phyloP scores from a whole-genome alignment of 352 stramenopile genomes.

The Phytopythium sindhum region DNA sequence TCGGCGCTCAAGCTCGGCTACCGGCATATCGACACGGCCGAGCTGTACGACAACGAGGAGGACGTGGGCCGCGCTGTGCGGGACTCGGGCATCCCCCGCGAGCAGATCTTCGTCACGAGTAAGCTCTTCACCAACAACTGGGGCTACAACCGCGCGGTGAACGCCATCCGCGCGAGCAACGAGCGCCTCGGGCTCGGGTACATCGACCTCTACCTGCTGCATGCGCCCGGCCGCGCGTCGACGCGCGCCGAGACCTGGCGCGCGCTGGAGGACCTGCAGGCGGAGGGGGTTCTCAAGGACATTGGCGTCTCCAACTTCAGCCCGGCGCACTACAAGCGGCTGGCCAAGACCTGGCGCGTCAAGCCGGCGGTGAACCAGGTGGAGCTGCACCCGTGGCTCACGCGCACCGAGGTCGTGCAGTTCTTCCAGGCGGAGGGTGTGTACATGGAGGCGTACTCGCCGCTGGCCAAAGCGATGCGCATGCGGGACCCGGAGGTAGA shows the following conservation, averaged over 20 bases:
- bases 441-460: conserved; percentile 29
- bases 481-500: conserved; percentile 20
- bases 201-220: conserved; percentile 55
- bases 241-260: conserved; percentile 24
- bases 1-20: conserved; percentile 46
- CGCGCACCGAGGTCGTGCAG: conserved; percentile 27
- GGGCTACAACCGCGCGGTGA: conserved; percentile 48
- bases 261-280: conserved; percentile 24
- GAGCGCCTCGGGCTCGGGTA: conserved; percentile 41
- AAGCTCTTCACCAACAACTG: conserved; percentile 49
- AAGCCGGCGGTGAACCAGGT: conserved; percentile 58
- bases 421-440: conserved; percentile 31
- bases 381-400: conserved; percentile 43
- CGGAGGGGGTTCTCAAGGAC: conserved; percentile 41
- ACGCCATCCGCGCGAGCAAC: conserved; percentile 24
- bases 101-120: conserved; percentile 68
- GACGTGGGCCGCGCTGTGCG: conserved; percentile 50
- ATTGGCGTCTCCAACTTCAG: conserved; percentile 85
- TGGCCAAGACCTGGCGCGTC: conserved; percentile 33
- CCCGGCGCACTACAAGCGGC: conserved; percentile 55
- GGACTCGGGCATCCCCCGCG: conserved; percentile 46
- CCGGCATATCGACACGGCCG: conserved; percentile 71
- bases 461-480: conserved; percentile 16
- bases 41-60: conserved; percentile 66
- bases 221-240: conserved; percentile 35